phyloP scores from a whole-genome alignment of 305 asterid genomes.

The Fraxinus paxiana region DNA sequence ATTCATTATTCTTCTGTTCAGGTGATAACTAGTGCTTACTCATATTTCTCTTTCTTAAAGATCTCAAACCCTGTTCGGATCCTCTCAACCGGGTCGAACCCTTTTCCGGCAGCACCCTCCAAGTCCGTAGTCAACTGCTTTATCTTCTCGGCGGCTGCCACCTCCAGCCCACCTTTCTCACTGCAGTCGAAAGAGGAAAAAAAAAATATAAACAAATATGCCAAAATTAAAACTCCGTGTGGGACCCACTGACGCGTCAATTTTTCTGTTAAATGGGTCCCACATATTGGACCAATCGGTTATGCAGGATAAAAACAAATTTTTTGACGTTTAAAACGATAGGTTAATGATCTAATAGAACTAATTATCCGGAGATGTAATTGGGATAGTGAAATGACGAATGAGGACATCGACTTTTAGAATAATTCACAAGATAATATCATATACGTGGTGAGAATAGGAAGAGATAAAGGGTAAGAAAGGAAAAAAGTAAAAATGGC shows the following conservation, averaged over 20 bases:
- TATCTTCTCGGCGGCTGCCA: constrained; percentile 59
- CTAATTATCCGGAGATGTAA: background rate
- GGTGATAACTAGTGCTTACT: constrained; percentile 38
- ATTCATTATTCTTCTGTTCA: background rate
- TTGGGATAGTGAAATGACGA: constrained; percentile 29
- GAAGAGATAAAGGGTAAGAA: constrained; percentile 21
- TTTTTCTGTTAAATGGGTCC: constrained; percentile 18
- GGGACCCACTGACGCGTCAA: constrained; percentile 20
- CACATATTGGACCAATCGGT: background rate
- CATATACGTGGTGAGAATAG: constrained; percentile 15
- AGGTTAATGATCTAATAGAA: constrained; percentile 5
- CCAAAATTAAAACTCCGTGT: background rate
- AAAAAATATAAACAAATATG: background rate
- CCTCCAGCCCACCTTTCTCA: constrained; percentile 59
- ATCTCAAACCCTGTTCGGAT: constrained; percentile 62
- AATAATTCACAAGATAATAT: background rate
- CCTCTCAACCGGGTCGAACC: constrained; percentile 53
- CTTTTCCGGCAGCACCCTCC: constrained; percentile 28
- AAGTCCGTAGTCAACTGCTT: constrained; percentile 59
- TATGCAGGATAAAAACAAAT: background rate
- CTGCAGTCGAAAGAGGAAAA: constrained; percentile 26
- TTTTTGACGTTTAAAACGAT: constrained; percentile 21
- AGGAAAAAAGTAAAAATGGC: background rate
- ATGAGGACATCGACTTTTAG: constrained; percentile 17
- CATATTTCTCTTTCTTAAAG: constrained; percentile 69